Percentiles rank a stretch among this genome's conserved stretches.
These are phyloP conservation scores for Eutrema salsugineum DNA, from an alignment of 441 rosid genomes.

Conservation along the genomic window DNA sequence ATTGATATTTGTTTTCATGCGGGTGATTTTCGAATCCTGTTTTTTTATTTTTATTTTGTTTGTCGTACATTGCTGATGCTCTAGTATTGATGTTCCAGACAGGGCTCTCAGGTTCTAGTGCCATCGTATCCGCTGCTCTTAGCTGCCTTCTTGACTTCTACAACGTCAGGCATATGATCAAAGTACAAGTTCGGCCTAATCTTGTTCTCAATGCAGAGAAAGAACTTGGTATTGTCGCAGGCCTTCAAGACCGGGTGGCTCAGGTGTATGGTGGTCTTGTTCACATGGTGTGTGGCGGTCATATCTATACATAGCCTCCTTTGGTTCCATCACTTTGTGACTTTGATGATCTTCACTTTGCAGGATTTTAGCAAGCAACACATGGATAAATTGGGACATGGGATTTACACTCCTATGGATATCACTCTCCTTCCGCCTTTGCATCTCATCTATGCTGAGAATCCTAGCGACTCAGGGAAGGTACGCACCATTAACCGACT, in stretches of 20 bases:
- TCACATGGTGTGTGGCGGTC: conserved; percentile 50
- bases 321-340: background rate
- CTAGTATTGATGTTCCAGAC: conserved; percentile 51
- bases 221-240: conserved; percentile 92
- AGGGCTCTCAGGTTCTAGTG: conserved; percentile 95
- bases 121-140: conserved; percentile 83
- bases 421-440: conserved; percentile 76
- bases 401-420: conserved; percentile 79
- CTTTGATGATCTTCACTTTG: background rate
- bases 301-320: background rate
- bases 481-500: conserved; percentile 31
- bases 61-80: conserved; percentile 17
- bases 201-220: conserved; percentile 73
- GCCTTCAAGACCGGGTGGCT: conserved; percentile 97
- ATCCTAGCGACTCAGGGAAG: conserved; percentile 98
- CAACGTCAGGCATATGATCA: conserved; percentile 69
- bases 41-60: no score
- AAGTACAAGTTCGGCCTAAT: conserved; percentile 61
- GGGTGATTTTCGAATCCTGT: background rate
- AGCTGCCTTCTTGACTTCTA: conserved; percentile 88
- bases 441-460: conserved; percentile 82
- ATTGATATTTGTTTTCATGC: background rate
- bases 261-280: conserved; percentile 94
- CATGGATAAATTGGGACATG: conserved; percentile 84
- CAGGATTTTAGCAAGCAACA: conserved; percentile 81